Base-by-base conservation (phyloP, 768 basidiomycete species). In the Lentinula guzmanii region DNA sequence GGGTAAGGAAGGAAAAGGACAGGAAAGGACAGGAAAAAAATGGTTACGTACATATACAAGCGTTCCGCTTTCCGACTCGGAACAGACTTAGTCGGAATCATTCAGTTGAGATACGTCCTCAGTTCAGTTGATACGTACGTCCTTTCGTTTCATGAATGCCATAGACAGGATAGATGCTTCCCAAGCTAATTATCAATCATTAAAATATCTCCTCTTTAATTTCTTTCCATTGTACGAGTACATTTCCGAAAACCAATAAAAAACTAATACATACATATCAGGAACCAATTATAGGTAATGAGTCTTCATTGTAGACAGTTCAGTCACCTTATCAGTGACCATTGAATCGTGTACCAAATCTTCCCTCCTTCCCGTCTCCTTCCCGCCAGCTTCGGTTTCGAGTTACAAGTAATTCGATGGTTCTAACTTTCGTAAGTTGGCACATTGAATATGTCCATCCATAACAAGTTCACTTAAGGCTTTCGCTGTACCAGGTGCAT, bases 401-500 rank as follows among this genome's bases (percentile, higher is more conserved):
- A 24, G 18, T 67, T 70, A 78, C 53, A 78, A 55, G 61, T 75
- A 76, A 28, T 64, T 67, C 11, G 70, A 71, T 8, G 77, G 84
- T 54, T 74, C 78, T 45, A 86, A 75, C 63, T 70, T 77, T 63
- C 72, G 73, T 65, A 88, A 68, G 54, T 85, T 75, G 1, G 83
- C 85, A 61, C 85, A 86, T 41, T 68, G 76, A 52, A 82, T 81
- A 62, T 80, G 79, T 10, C 89, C 89, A 35, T 87, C 82, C 73
- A 93, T 76, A 6, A 94, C 73, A 16, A 91, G 73, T 70, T 93
- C 90, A 13, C 84, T 77, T 45, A 97, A 70, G 6, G 83, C 84
- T 65, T 81, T 83, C 1, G 87, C 94, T 3, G 92, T 95, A 4
- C 91, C 93, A 0, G 93, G 92, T 3, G 86, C 91, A 69, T 90